Evolutionary conservation across 805 yeast species (phyloP), one percentile per base, ranked within the genome.

Genomic region (Saturnispora silvae): DNA sequence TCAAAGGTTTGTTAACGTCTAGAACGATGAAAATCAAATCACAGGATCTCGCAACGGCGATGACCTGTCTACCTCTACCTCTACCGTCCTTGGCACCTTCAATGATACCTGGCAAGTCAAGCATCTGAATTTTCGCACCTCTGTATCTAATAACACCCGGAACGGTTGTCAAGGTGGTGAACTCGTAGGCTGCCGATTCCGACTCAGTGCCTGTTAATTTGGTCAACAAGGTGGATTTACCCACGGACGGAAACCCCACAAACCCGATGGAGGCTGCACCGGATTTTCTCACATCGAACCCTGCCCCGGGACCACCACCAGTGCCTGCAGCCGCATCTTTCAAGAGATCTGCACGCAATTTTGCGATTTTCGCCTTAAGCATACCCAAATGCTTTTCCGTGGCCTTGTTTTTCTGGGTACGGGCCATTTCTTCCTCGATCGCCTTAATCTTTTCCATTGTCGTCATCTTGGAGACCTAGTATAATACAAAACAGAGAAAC

Each of bases 21-120:
- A 92, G 66, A 3, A 92, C 95, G 55, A 92, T 83, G 59, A 92
- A 92, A 35, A 92, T 72, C 52, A 92, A 66, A 57, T 92, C 87
- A 57, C 96, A 94, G 3, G 96, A 85, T 61, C 98, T 75, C n/a
- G 97, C 97, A 42, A 92, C 98, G 2, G 98, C 98, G 62, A 92
- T 92, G 39, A 92, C 98, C 63, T 92, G 98, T 50, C 73, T 80
- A 70, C 94, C 94, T 69, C 94, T 71, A 64, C 94, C 94, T 57
- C 81, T 75, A 62, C 94, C 94, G 52, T 82, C 92, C 47, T 81
- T 81, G 44, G 94, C 94, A 61, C 94, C 94, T 60, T 82, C 92
- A 53, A 82, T 81, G 49, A 82, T 82, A 56, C 94, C 94, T 7
- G 94, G 94, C 45, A 82, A 72, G 70, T 82, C 94, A 51, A 82